Conservation (phyloP, 371 early-diverging fungal genomes). For the Blastocladiella emersonii region DNA sequence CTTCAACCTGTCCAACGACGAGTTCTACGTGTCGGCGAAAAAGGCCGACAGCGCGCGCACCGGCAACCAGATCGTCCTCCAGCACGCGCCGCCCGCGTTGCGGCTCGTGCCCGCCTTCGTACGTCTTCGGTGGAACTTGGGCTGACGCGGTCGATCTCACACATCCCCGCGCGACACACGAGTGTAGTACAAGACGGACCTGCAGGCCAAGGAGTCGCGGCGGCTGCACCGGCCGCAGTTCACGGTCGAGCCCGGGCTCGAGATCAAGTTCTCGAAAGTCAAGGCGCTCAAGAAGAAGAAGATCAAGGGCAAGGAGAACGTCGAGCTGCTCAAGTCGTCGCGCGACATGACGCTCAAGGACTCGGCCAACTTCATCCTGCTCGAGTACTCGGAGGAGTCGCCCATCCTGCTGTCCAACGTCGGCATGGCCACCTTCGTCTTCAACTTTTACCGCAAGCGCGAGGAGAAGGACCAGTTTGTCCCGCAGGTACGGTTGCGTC, state of each 20-base stretch:
- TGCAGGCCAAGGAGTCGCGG: conserved; percentile 76
- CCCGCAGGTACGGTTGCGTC: conserved; percentile 36
- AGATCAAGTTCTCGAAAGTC: conserved; percentile 53
- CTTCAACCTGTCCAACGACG: conserved; percentile 94
- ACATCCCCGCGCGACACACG: background rate
- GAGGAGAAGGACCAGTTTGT: conserved; percentile 64
- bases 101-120: conserved; percentile 70
- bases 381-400: conserved; percentile 97
- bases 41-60: conserved; percentile 49
- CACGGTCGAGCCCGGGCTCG: conserved; percentile 38
- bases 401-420: conserved; percentile 91
- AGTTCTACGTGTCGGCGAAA: conserved; percentile 51
- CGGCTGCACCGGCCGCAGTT: conserved; percentile 88
- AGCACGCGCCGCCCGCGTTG: conserved; percentile 89
- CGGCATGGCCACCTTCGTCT: conserved; percentile 95
- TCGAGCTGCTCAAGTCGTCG: conserved; percentile 64
- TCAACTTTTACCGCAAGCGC: conserved; percentile 93
- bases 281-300: conserved; percentile 52
- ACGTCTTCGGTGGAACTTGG: conserved; percentile 8
- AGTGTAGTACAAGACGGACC: conserved; percentile 68
- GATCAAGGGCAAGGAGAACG: conserved; percentile 50
- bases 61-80: conserved; percentile 73
- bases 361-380: conserved; percentile 61
- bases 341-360: conserved; percentile 89
- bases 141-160: background rate